Evolutionary conservation across 192 early-diverging fungal genomes (phyloP).

Genomic region (Coemansia sp.): DNA sequence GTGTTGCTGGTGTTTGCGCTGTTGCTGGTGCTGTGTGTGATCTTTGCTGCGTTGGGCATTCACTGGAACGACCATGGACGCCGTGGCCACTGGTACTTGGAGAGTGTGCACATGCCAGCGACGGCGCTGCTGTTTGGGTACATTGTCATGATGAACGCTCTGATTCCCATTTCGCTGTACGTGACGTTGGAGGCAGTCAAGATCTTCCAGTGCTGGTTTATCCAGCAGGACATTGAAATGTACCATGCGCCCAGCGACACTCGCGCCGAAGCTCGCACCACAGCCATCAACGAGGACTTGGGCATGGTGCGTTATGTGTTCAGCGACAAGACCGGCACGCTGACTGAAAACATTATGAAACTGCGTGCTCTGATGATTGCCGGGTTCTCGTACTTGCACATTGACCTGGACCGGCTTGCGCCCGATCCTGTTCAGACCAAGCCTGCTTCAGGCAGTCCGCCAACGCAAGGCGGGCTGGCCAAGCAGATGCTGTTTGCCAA

Average conservation of each 20-base stretch:
- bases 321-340: constrained; percentile 87
- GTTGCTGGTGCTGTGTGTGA: constrained; percentile 58
- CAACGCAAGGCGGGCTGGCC: background rate
- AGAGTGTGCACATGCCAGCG: constrained; percentile 20
- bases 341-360: constrained; percentile 86
- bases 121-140: constrained; percentile 60
- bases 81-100: constrained; percentile 58
- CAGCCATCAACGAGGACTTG: constrained; percentile 84
- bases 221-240: constrained; percentile 77
- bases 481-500: constrained; percentile 29
- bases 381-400: constrained; percentile 61
- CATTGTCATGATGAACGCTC: constrained; percentile 78
- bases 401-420: constrained; percentile 58
- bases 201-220: constrained; percentile 68
- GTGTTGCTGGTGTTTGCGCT: constrained; percentile 68
- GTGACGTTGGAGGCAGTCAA: constrained; percentile 86
- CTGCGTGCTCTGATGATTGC: constrained; percentile 68
- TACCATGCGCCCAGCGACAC: constrained; percentile 70
- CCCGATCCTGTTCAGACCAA: constrained; percentile 7
- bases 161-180: constrained; percentile 87
- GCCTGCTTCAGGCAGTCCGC: background rate
- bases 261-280: constrained; percentile 74
- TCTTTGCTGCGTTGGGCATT: constrained; percentile 57
- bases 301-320: constrained; percentile 87
- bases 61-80: constrained; percentile 45